phyloP scores from a whole-genome alignment of 208 protist species.

The Leishmania lainsoni region DNA sequence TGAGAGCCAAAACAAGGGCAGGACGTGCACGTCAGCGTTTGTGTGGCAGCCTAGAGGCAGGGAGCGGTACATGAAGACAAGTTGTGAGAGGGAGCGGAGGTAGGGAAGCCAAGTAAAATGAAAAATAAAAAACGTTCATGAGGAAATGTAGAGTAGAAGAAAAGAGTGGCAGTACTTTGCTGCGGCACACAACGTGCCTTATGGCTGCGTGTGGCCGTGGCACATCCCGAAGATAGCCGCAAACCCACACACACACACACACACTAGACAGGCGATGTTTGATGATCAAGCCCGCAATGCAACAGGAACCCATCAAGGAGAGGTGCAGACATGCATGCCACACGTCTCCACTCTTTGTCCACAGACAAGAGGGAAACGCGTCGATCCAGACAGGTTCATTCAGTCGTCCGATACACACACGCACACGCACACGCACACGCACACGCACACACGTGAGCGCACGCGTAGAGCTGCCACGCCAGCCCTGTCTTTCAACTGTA shows the following conservation, averaged over 20 bases:
- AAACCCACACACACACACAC: background rate
- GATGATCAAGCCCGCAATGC: background rate
- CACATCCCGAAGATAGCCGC: background rate
- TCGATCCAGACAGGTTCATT: background rate
- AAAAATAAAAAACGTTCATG: too few relatives aligned
- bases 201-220: background rate
- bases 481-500: background rate
- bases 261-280: background rate
- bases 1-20: background rate
- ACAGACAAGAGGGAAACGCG: background rate
- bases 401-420: background rate
- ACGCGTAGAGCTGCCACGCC: background rate
- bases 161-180: background rate
- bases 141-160: background rate
- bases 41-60: background rate
- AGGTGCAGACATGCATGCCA: background rate
- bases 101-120: background rate
- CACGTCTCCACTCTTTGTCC: background rate
- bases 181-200: background rate
- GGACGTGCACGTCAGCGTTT: background rate
- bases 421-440: background rate
- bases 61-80: background rate
- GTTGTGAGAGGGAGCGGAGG: background rate
- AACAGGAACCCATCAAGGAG: background rate
- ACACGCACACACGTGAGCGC: background rate